phyloP scores from a whole-genome alignment of 768 basidiomycete species.

The Boletus fagicola region DNA sequence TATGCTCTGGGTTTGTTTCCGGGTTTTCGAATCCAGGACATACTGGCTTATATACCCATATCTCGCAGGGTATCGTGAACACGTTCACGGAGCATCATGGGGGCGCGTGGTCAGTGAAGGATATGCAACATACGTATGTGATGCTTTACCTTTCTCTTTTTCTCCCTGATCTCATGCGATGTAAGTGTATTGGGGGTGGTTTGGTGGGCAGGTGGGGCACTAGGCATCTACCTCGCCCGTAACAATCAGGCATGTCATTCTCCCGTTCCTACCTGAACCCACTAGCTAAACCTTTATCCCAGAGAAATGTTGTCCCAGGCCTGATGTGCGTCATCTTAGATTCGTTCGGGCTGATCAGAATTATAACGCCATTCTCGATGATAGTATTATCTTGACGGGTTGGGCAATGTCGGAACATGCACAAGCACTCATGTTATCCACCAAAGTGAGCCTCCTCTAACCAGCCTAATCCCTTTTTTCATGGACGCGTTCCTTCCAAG shows the following conservation, averaged over 20 bases:
- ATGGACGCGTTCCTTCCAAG: conserved; percentile 34
- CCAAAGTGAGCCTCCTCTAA: conserved; percentile 48
- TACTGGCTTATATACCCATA: not conserved
- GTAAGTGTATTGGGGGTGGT: conserved; percentile 51
- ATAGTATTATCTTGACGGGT: conserved; percentile 83
- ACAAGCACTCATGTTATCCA: conserved; percentile 81
- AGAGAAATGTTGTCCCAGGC: conserved; percentile 80
- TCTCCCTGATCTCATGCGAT: conserved; percentile 3
- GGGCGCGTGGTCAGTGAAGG: conserved; percentile 79
- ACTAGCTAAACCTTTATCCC: not conserved
- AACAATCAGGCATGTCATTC: conserved; percentile 60
- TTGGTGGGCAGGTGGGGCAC: conserved; percentile 88
- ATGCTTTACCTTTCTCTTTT: not conserved
- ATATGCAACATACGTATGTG: conserved; percentile 90
- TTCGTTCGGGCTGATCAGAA: not conserved
- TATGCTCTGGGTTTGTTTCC: conserved; percentile 47
- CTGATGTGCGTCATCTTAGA: conserved; percentile 57
- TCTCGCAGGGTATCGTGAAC: conserved; percentile 54
- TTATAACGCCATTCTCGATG: not conserved
- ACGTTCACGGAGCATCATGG: conserved; percentile 93
- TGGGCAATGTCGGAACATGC: conserved; percentile 93
- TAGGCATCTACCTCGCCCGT: conserved; percentile 80
- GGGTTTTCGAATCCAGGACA: not conserved
- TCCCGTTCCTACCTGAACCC: not conserved
- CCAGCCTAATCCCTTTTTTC: too few relatives aligned